phyloP scores from a whole-genome alignment of 2,329 filamentous ascomycete species.

The Fusarium sp. region DNA sequence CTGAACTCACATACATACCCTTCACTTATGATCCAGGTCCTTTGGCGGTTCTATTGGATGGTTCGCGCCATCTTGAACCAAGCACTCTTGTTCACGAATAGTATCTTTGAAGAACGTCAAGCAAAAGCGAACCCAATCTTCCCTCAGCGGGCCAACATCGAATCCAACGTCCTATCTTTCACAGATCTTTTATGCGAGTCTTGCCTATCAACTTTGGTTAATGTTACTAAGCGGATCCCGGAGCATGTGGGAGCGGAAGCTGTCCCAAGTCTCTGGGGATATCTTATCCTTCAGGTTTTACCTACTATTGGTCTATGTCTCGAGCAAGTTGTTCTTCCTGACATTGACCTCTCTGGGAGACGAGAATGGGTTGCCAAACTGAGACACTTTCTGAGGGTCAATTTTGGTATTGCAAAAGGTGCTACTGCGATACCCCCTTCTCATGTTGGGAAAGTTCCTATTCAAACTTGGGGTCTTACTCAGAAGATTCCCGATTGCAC shows the following conservation, averaged over 20 bases:
- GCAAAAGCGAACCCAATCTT: not conserved
- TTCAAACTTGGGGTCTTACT: not conserved
- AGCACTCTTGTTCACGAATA: not conserved
- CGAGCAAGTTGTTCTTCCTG: not conserved
- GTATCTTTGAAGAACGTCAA: not conserved
- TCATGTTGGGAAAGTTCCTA: not conserved
- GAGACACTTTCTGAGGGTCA: not conserved
- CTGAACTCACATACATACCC: not conserved
- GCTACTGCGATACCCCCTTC: not conserved
- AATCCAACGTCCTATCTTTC: not conserved
- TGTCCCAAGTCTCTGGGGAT: not conserved
- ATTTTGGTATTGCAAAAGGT: not conserved
- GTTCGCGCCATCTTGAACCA: not conserved
- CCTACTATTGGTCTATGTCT: not conserved
- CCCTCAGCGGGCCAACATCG: not conserved
- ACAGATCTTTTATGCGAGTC: not conserved
- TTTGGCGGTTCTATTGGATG: not conserved
- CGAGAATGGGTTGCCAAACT: not conserved
- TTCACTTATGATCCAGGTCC: not conserved
- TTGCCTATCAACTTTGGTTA: not conserved
- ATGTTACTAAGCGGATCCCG: not conserved
- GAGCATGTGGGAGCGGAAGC: not conserved
- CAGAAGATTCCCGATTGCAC: not conserved
- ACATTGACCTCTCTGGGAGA: not conserved
- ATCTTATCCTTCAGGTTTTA: not conserved